These are phyloP conservation scores for Pezicula carpinea DNA, from an alignment of 2,329 filamentous ascomycete genomes.

Conservation along the genomic window DNA sequence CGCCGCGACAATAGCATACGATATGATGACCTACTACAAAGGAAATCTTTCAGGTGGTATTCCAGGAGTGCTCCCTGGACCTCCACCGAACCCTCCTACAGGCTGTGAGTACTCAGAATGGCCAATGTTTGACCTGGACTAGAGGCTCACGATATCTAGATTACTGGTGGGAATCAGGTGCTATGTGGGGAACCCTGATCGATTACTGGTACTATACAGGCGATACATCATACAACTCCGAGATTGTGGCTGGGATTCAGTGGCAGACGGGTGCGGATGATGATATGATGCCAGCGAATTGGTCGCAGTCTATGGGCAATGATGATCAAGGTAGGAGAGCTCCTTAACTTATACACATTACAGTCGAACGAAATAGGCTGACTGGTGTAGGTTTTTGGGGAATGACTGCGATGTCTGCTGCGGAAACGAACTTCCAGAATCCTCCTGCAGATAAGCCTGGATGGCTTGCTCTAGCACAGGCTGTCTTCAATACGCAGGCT, in stretches of 20 bases:
- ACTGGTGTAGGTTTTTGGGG: conserved; percentile 64
- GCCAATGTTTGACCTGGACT: background rate
- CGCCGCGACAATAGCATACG: conserved; percentile 28
- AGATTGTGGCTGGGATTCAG: conserved; percentile 49
- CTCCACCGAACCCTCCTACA: conserved; percentile 31
- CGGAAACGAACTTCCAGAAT: conserved; percentile 71
- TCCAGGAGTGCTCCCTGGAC: conserved; percentile 43
- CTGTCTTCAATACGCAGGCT: conserved; percentile 75
- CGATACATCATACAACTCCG: conserved; percentile 51
- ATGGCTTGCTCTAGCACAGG: conserved; percentile 75
- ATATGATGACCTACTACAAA: conserved; percentile 37
- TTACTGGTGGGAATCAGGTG: conserved; percentile 59
- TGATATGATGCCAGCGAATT: conserved; percentile 53
- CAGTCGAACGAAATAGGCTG: background rate
- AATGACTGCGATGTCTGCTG: conserved; percentile 74
- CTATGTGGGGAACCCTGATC: conserved; percentile 55
- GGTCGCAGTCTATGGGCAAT: conserved; percentile 30
- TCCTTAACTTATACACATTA: background rate
- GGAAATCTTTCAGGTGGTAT: conserved; percentile 35
- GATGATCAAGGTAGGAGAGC: conserved; percentile 27
- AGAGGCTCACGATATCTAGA: conserved; percentile 27
- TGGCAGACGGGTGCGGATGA: conserved; percentile 51
- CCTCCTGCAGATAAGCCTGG: conserved; percentile 58
- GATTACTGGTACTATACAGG: conserved; percentile 61
- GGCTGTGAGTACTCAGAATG: conserved; percentile 24